These are phyloP conservation scores for Penicillium expansum DNA, from an alignment of 2,329 filamentous ascomycete genomes.

Conservation along the genomic window DNA sequence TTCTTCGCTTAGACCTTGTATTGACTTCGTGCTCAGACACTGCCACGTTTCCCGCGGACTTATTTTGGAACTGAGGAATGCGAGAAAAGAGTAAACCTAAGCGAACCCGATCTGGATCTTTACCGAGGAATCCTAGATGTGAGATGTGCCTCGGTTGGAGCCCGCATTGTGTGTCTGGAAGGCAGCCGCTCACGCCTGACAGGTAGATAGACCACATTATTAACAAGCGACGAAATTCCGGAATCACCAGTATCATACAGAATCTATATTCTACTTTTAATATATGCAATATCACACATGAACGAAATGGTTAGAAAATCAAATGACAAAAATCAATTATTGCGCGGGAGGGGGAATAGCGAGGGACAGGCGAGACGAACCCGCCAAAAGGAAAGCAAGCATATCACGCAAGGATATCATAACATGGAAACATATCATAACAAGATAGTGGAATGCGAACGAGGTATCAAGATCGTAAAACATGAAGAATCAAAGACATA, in stretches of 20 bases:
- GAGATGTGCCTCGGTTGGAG: background rate
- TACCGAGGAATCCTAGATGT: background rate
- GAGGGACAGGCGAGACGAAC: background rate
- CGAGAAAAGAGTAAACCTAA: background rate
- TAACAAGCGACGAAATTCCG: background rate
- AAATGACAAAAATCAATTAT: background rate
- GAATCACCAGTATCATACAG: background rate
- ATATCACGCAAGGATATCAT: slow-evolving; percentile 3
- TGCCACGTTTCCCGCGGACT: slow-evolving; percentile 5
- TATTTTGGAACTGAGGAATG: slow-evolving; percentile 4
- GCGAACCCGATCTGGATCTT: background rate
- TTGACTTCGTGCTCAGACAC: slow-evolving; percentile 1
- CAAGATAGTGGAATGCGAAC: slow-evolving; percentile 6
- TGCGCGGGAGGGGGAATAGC: background rate
- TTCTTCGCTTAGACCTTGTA: background rate
- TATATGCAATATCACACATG: background rate
- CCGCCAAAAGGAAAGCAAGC: background rate
- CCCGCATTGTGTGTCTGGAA: background rate
- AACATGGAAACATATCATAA: slow-evolving; percentile 2
- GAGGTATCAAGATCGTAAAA: slow-evolving; percentile 25
- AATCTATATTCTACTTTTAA: background rate
- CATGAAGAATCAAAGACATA: slow-evolving; percentile 10
- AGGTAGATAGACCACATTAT: background rate
- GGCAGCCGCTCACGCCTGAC: background rate
- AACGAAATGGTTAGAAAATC: background rate